phyloP scores from a whole-genome alignment of 192 early-diverging fungal genomes.

The Backusella circina region DNA sequence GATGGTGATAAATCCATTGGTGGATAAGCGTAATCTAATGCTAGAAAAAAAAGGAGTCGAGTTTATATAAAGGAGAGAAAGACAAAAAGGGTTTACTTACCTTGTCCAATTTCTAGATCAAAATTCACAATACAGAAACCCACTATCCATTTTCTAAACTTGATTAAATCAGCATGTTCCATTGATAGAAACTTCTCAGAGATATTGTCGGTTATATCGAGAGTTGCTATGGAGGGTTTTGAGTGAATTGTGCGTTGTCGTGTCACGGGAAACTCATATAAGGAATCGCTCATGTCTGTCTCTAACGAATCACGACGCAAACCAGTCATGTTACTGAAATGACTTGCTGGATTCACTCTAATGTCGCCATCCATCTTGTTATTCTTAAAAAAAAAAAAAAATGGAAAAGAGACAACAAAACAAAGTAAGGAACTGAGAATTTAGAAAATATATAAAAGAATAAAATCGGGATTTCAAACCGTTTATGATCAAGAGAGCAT shows the following conservation, averaged over 20 bases:
- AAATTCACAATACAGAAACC: slow-evolving; percentile 78
- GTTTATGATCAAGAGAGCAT: neutral
- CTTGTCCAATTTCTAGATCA: slow-evolving; percentile 77
- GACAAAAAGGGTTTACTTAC: slow-evolving; percentile 23
- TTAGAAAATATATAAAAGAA: neutral
- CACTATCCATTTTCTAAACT: slow-evolving; percentile 63
- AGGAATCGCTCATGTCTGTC: slow-evolving; percentile 17
- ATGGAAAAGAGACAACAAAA: neutral
- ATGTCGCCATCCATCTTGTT: neutral
- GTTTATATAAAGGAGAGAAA: neutral
- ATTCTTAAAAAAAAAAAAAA: neutral
- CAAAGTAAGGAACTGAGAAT: neutral
- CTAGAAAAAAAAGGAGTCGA: slow-evolving; percentile 25
- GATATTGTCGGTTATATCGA: slow-evolving; percentile 21
- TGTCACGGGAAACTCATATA: neutral
- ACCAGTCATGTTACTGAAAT: neutral
- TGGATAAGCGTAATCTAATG: slow-evolving; percentile 70
- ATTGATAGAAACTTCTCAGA: neutral
- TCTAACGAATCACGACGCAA: slow-evolving; percentile 1
- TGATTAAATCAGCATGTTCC: slow-evolving; percentile 34
- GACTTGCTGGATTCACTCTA: neutral
- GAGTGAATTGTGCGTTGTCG: slow-evolving; percentile 3
- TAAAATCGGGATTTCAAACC: neutral
- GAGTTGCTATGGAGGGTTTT: neutral
- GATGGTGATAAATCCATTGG: slow-evolving; percentile 60